Evolutionary conservation across 768 basidiomycete species (phyloP), one percentile per base, ranked within the genome.

Genomic region (Sporobolomyces phaffii): DNA sequence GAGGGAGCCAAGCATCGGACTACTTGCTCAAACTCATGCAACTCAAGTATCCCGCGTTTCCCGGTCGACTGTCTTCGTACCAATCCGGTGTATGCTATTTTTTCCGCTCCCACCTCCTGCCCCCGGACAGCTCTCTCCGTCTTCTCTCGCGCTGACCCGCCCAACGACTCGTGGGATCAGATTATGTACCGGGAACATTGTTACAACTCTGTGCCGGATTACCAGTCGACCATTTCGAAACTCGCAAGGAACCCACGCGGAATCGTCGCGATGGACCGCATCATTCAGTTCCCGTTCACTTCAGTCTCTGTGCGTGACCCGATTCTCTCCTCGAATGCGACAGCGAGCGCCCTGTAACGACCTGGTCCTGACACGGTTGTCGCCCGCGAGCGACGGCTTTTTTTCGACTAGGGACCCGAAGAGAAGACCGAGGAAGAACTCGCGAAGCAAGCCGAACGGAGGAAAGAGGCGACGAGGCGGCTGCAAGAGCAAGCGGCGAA

Each of bases 11-110:
- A 74, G 85, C 91, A 1, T 85, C 90, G 0, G 96, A 99, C 61
- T 89, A 96, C 74, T 82, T 97, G 56, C 84, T 93, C 66, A 96
- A 92, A 75, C 85, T 94, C 26, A 86, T 93, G 45, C 93, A 97
- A 75, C 83, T 98, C 40, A 99, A 98, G 78, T 96, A 98, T 76
- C 88, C 94, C 31, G 87, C 82, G 50, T 98, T 98, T 77, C 89
- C 91, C 8, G 88, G 87, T 1, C 86, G 90, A 47, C 84, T 97
- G 15, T 88, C 88, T 0, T 75, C 83, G 20, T 75, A 80, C 0
- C 94, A 97, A 73, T 84, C 91, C 7, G 87, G 83, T 18, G 91
- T 93, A 76, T 65, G 51, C 47, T 28, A 4, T 22, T 33, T 38
- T 2, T 24, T 36, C 29, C 15, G 29, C 5, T 31, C 10, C 36